Evolutionary conservation across 805 yeast species (phyloP).

Genomic region (Priceomyces castillae): DNA sequence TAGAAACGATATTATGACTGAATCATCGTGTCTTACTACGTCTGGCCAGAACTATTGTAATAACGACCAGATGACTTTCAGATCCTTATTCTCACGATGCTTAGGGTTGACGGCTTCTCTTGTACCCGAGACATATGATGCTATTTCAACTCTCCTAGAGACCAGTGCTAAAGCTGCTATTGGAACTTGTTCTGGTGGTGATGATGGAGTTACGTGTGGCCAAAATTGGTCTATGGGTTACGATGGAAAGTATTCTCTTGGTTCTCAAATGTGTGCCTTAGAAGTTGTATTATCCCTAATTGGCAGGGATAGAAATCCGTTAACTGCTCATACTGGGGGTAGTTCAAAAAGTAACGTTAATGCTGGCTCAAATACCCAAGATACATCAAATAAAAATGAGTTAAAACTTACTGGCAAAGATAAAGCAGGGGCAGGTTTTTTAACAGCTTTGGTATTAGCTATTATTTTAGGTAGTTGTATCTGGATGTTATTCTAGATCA

Average conservation of each 20-base stretch:
- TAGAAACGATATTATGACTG: slow-evolving; percentile 52
- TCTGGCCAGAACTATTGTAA: slow-evolving; percentile 45
- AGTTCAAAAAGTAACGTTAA: slow-evolving; percentile 31
- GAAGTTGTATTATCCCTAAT: slow-evolving; percentile 51
- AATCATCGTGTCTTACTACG: slow-evolving; percentile 55
- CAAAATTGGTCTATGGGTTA: slow-evolving; percentile 64
- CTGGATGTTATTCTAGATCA: slow-evolving; percentile 66
- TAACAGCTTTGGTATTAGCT: slow-evolving; percentile 73
- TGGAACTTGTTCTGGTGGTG: slow-evolving; percentile 75
- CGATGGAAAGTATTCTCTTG: slow-evolving; percentile 73
- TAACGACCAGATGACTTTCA: slow-evolving; percentile 74
- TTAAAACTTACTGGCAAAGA: slow-evolving; percentile 59
- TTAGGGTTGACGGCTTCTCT: slow-evolving; percentile 56
- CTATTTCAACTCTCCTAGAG: slow-evolving; percentile 40
- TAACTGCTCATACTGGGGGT: slow-evolving; percentile 36
- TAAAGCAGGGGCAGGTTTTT: slow-evolving; percentile 85
- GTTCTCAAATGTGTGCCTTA: slow-evolving; percentile 80
- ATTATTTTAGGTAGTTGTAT: slow-evolving; percentile 60
- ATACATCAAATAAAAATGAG: slow-evolving; percentile 38
- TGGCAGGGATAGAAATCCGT: slow-evolving; percentile 29
- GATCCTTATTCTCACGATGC: slow-evolving; percentile 64
- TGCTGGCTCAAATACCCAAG: slow-evolving; percentile 36
- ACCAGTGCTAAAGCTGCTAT: slow-evolving; percentile 73
- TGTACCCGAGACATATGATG: slow-evolving; percentile 47
- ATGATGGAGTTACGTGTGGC: slow-evolving; percentile 86